Conservation (phyloP, 73 alveolate genomes). For the Tetrahymena elliotti region DNA sequence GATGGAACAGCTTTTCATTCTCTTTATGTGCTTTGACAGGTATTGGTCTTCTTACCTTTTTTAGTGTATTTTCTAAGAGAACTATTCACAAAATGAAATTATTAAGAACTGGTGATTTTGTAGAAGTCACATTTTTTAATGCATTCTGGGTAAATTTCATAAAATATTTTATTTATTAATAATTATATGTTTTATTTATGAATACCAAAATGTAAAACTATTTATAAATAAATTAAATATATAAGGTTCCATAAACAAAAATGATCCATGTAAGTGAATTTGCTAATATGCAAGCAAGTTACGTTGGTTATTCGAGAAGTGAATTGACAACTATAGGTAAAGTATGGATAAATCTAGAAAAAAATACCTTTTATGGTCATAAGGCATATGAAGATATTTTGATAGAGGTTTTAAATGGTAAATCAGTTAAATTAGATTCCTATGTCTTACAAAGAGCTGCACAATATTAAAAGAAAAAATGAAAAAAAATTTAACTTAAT, state of each 20-base stretch:
- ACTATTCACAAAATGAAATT: conserved; percentile 28
- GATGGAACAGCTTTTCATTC: conserved; percentile 29
- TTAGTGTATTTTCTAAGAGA: conserved; percentile 32
- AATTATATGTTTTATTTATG: too few species aligned
- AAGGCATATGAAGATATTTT: conserved; percentile 6
- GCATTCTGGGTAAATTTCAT: conserved; percentile 21
- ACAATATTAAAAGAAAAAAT: neutral
- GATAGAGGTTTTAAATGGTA: conserved; percentile 13
- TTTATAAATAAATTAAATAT: neutral
- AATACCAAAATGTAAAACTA: too few species aligned
- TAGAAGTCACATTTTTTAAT: conserved; percentile 24
- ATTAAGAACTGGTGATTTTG: conserved; percentile 34
- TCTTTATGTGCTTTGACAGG: conserved; percentile 28
- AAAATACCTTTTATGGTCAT: conserved; percentile 17
- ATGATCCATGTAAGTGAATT: conserved; percentile 36
- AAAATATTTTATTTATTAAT: too few species aligned
- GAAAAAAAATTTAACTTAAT: too few species aligned
- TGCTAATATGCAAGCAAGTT: conserved; percentile 6
- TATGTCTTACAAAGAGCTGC: neutral
- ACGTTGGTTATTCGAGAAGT: conserved; percentile 16
- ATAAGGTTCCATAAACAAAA: conserved; percentile 3
- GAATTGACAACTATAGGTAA: conserved; percentile 33
- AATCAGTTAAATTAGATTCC: conserved; percentile 8
- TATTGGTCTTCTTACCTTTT: conserved; percentile 5
- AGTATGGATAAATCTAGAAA: conserved; percentile 33